phyloP scores from a whole-genome alignment of 176 grass and related monocot species.

The Triticum urartu region DNA sequence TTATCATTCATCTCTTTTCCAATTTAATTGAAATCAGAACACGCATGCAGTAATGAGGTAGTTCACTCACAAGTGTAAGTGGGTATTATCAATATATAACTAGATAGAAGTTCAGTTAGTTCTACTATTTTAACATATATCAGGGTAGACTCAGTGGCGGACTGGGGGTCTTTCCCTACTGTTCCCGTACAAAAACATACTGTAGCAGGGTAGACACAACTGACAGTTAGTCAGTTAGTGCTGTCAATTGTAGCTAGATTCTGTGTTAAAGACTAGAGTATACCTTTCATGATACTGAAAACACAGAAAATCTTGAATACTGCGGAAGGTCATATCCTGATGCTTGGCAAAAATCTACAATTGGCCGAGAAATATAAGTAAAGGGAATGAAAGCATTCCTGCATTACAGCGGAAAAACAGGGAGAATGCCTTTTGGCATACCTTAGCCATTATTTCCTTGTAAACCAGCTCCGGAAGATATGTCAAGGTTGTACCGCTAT shows the following conservation, averaged over 20 bases:
- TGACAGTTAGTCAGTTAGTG: constrained; percentile 24
- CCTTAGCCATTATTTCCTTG: constrained; percentile 69
- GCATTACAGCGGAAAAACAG: constrained; percentile 11
- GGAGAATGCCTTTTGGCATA: constrained; percentile 31
- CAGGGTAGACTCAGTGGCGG: neutral
- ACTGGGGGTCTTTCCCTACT: neutral
- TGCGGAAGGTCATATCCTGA: constrained; percentile 70
- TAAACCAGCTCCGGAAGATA: constrained; percentile 90
- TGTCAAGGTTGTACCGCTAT: constrained; percentile 95
- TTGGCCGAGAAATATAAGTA: constrained; percentile 23
- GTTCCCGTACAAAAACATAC: neutral
- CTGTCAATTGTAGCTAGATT: constrained; percentile 14
- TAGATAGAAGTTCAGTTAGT: neutral
- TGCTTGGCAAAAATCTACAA: constrained; percentile 74
- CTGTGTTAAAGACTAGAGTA: constrained; percentile 23
- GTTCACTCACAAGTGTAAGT: neutral
- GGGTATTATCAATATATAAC: neutral
- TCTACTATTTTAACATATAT: constrained; percentile 1
- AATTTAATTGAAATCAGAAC: constrained; percentile 24
- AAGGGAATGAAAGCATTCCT: constrained; percentile 17
- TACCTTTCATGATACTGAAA: constrained; percentile 78
- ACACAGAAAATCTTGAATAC: constrained; percentile 81
- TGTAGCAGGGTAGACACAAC: neutral
- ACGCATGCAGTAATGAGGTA: neutral
- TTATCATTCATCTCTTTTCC: constrained; percentile 9